Base-by-base conservation (phyloP, 2,329 filamentous ascomycete genomes). In the Aspergillus ochraceus region DNA sequence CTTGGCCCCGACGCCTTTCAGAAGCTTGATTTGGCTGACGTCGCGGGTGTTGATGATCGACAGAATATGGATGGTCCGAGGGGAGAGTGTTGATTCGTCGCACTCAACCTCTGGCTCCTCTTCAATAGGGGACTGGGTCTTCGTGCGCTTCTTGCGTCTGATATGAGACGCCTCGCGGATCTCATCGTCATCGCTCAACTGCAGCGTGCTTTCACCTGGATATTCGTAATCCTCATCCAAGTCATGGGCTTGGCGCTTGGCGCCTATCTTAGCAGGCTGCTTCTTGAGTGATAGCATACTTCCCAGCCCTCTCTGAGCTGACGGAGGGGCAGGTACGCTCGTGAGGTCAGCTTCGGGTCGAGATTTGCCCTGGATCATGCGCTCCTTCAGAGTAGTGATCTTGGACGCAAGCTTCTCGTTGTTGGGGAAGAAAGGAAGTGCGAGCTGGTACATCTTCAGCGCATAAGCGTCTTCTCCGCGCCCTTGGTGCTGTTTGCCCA, bases 401-500 rank as follows among this genome's bases (percentile, higher is more conserved):
- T 87, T 88, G 32, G 73, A 64, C 29, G 77, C 77, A n/a, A 89
- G 81, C 77, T 94, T 97, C 52, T 87, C 83, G 72, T 97, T 95
- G 1, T 87, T 88, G 0, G 93, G 93, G 68, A 98, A 98, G 76
- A 87, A 95, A 0, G 91, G 90, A 55, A 92, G 78, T 0, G 94
- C 94, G 64, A 91, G 81, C 73, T 94, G 89, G 71, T 96, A 97
- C 86, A 95, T 94, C 67, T 86, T 87, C 60, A 98, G 77, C 0
- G 93, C 92, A 36, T 86, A 90, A 3, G 80, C 81, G 54, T 96
- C 88, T 66, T 97, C 91, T 2, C 92, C 92, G 4, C 87, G 84
- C 55, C 92, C 91, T 71, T 93, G 92, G 70, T 96, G 90, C 73
- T 97, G 92, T 65, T 95, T 90, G 1, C 92, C 94, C 83, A 95